Conservation (phyloP, 2,329 filamentous ascomycete species). For the Mycogone perniciosa region DNA sequence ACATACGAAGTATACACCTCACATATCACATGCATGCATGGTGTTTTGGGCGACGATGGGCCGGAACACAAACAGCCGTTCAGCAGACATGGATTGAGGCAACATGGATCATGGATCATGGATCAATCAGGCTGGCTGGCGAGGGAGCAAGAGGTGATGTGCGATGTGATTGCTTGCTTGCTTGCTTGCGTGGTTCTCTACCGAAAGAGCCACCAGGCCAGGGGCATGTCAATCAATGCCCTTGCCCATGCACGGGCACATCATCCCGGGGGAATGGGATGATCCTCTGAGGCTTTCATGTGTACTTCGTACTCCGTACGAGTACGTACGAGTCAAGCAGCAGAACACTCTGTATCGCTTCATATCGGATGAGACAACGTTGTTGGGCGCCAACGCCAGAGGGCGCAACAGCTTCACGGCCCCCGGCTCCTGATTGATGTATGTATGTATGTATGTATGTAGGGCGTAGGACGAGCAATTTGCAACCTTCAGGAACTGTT, state of each 20-base stretch:
- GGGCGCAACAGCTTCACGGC: too few species aligned
- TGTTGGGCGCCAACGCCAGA: too few species aligned
- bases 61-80: not conserved
- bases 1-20: constrained; percentile 2
- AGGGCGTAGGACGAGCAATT: too few species aligned
- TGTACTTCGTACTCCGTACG: too few species aligned
- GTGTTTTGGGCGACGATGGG: constrained; percentile 4
- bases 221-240: constrained; percentile 4
- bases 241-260: constrained; percentile 10
- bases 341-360: too few species aligned
- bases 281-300: not conserved
- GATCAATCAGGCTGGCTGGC: not conserved
- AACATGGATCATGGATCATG: too few species aligned
- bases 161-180: not conserved
- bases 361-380: too few species aligned
- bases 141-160: not conserved
- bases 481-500: too few species aligned
- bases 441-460: too few species aligned
- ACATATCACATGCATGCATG: constrained; percentile 6
- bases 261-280: not conserved
- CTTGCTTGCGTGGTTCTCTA: constrained; percentile 1
- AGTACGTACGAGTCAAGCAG: too few species aligned
- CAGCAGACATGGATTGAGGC: not conserved
- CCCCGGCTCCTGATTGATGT: too few species aligned
- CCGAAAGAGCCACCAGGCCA: not conserved